Conservation (phyloP, 305 asterid species). For the Fraxinus dipetala region DNA sequence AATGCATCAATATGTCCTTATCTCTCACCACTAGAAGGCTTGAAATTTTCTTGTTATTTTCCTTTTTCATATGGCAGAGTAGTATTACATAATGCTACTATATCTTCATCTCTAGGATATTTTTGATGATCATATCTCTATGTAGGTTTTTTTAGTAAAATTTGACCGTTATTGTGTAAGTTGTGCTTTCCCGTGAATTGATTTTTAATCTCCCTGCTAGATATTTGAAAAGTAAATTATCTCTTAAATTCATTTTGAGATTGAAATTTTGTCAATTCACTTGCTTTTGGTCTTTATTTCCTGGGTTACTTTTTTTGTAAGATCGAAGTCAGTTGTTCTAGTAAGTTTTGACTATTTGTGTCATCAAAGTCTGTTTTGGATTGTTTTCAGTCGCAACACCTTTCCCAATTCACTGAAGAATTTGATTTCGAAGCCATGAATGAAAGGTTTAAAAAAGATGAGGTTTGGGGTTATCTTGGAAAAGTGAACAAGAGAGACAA, state of each 20-base stretch:
- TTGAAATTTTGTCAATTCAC: background rate
- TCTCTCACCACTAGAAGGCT: background rate
- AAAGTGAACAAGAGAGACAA: slow-evolving; percentile 49
- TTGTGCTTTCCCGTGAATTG: background rate
- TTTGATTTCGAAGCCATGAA: slow-evolving; percentile 80
- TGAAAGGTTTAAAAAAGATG: slow-evolving; percentile 76
- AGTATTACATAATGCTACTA: background rate
- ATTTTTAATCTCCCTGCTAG: background rate
- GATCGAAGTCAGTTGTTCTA: background rate
- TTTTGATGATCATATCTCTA: background rate
- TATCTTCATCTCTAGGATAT: background rate
- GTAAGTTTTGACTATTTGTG: background rate
- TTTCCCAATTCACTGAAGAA: slow-evolving; percentile 54
- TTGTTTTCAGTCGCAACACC: slow-evolving; percentile 35
- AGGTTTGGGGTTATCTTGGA: slow-evolving; percentile 78
- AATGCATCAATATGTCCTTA: background rate
- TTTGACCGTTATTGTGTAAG: background rate
- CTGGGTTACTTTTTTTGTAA: background rate
- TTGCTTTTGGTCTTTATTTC: background rate
- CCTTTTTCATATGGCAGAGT: background rate
- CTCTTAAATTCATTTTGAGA: background rate
- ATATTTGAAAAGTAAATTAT: background rate
- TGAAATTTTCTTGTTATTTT: background rate
- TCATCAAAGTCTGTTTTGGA: background rate
- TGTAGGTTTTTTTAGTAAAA: background rate